phyloP scores from a whole-genome alignment of 192 early-diverging fungal genomes.

The Coemansia furcata region DNA sequence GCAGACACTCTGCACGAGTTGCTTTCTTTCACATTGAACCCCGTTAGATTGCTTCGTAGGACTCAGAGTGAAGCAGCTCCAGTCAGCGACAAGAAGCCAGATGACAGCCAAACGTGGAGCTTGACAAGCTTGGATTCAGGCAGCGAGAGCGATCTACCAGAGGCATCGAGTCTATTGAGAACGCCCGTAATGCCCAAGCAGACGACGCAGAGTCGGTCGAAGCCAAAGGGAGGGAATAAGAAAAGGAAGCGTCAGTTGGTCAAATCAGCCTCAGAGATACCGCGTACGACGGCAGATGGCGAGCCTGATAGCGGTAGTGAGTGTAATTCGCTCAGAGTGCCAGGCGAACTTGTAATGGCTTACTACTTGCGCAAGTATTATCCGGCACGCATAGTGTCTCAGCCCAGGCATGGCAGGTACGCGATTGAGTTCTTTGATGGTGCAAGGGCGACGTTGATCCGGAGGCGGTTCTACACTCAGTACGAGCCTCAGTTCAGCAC shows the following conservation, averaged over 20 bases:
- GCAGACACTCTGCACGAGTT: neutral
- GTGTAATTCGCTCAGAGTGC: constrained; percentile 20
- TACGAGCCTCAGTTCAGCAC: constrained; percentile 44
- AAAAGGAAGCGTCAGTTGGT: constrained; percentile 6
- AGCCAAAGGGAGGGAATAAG: neutral
- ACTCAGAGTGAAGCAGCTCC: constrained; percentile 26
- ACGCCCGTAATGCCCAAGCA: neutral
- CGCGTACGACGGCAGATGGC: constrained; percentile 3
- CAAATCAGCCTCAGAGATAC: constrained; percentile 33
- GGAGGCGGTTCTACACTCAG: constrained; percentile 34
- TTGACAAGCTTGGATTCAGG: constrained; percentile 9
- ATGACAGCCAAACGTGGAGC: neutral
- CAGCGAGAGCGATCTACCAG: constrained; percentile 49
- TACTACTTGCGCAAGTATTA: constrained; percentile 40
- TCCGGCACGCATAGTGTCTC: constrained; percentile 29
- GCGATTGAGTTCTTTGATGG: constrained; percentile 44
- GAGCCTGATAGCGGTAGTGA: constrained; percentile 12
- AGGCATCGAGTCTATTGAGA: constrained; percentile 33
- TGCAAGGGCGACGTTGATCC: constrained; percentile 1
- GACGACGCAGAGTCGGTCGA: neutral
- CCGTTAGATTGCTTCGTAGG: constrained; percentile 14
- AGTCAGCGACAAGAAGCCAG: neutral
- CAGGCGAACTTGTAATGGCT: constrained; percentile 46
- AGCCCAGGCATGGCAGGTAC: constrained; percentile 15
- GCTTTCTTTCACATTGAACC: neutral